Conservation (phyloP, 495 filamentous ascomycete genomes). For the Penicillium crystallinum region DNA sequence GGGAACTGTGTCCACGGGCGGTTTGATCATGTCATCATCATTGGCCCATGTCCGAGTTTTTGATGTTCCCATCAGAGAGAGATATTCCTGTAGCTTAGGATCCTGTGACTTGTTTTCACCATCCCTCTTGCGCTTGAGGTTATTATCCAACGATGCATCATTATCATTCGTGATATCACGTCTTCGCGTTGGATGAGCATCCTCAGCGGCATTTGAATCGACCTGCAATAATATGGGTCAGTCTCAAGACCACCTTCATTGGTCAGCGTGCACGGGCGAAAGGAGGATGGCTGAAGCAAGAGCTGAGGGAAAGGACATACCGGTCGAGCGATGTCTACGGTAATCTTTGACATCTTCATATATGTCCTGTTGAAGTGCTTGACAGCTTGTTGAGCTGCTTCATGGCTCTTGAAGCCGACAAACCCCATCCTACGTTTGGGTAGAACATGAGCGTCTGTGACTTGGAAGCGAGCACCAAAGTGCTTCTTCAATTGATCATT, state of each 20-base stretch:
- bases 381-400: slow-evolving; percentile 74
- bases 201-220: slow-evolving; percentile 33
- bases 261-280: slow-evolving; percentile 40
- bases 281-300: slow-evolving; percentile 9
- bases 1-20: slow-evolving; percentile 17
- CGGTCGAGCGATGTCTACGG: slow-evolving; percentile 83
- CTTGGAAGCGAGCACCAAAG: slow-evolving; percentile 67
- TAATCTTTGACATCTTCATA: slow-evolving; percentile 93
- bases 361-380: slow-evolving; percentile 94
- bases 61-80: slow-evolving; percentile 72
- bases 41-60: slow-evolving; percentile 65
- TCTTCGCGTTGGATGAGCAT: slow-evolving; percentile 29
- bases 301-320: slow-evolving; percentile 44
- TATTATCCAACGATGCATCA: slow-evolving; percentile 18
- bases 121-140: slow-evolving; percentile 55
- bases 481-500: slow-evolving; percentile 82
- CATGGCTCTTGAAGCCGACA: slow-evolving; percentile 82
- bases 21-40: slow-evolving; percentile 44
- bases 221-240: slow-evolving; percentile 41
- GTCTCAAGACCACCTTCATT: slow-evolving; percentile 43
- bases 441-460: slow-evolving; percentile 90
- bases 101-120: slow-evolving; percentile 49
- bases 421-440: slow-evolving; percentile 88
- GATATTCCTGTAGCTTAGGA: slow-evolving; percentile 78
- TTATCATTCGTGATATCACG: slow-evolving; percentile 25